phyloP scores from a whole-genome alignment of 148 eudicot genomes.

The Camellia sinensis region DNA sequence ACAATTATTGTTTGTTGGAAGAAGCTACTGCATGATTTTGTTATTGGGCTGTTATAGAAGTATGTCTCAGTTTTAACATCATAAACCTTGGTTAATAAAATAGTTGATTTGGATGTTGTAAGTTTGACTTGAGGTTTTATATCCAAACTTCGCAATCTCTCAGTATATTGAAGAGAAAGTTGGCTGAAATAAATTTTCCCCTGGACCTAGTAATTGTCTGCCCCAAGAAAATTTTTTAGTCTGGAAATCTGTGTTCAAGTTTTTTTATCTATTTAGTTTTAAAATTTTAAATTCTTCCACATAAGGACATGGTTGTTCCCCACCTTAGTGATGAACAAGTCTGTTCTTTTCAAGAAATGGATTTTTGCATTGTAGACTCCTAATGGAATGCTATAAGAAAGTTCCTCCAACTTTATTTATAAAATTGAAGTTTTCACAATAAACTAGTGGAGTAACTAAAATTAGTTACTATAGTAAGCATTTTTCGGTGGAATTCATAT shows the following conservation, averaged over 20 bases:
- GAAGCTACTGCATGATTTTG: background rate
- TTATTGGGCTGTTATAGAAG: no score
- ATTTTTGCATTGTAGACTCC: no score
- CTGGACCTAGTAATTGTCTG: background rate
- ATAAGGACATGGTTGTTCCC: background rate
- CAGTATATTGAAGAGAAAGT: background rate
- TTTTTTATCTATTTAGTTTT: background rate
- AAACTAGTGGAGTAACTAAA: no score
- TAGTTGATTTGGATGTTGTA: no score
- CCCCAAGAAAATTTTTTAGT: constrained; percentile 2
- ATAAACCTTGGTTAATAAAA: no score
- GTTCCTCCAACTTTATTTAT: no score
- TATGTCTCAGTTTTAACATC: no score
- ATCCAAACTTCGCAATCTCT: background rate
- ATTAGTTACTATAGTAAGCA: background rate
- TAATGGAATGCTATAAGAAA: no score
- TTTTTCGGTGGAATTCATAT: background rate
- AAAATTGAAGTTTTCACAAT: no score
- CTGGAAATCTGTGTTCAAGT: background rate
- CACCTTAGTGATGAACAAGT: background rate
- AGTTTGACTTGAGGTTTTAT: background rate
- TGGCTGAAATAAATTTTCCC: background rate
- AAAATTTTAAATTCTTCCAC: background rate
- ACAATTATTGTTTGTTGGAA: background rate
- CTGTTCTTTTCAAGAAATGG: no score